These are phyloP conservation scores for Fraxinus sp. DNA, from an alignment of 305 asterid species.

Conservation along the genomic window DNA sequence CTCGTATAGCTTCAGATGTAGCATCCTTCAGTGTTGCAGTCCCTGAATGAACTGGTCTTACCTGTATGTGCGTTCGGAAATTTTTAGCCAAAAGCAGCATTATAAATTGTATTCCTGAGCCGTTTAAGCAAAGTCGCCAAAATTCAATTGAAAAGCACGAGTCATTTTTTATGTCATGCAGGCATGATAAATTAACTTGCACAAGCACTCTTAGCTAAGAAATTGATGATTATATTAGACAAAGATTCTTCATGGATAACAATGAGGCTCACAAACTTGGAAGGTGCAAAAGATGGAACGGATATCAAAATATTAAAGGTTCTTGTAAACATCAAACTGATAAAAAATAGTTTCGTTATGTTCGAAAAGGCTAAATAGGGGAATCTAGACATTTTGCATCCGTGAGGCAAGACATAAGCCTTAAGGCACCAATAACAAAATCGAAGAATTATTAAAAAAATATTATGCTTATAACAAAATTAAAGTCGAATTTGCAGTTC, in stretches of 20 bases:
- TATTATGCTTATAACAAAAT: background rate
- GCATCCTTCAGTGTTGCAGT: slow-evolving; percentile 98
- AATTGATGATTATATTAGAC: background rate
- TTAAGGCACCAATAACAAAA: background rate
- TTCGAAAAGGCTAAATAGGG: background rate
- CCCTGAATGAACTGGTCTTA: slow-evolving; percentile 85
- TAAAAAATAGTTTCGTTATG: background rate
- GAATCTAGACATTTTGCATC: background rate
- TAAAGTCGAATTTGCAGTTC: background rate
- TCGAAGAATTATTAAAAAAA: background rate
- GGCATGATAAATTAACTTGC: background rate
- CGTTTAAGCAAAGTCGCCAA: background rate
- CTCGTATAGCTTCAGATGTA: slow-evolving; percentile 93
- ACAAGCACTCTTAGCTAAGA: background rate
- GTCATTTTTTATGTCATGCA: background rate
- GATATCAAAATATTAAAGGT: background rate
- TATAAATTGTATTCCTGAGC: background rate
- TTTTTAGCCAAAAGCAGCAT: background rate
- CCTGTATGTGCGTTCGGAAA: slow-evolving; percentile 43
- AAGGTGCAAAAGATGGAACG: background rate
- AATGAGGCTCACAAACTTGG: background rate
- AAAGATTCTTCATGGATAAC: background rate
- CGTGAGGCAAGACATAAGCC: background rate
- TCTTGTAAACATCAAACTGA: background rate
- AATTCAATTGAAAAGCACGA: background rate